Base-by-base conservation (phyloP, 73 alveolate genomes). In the Tetrahymena elliotti region DNA sequence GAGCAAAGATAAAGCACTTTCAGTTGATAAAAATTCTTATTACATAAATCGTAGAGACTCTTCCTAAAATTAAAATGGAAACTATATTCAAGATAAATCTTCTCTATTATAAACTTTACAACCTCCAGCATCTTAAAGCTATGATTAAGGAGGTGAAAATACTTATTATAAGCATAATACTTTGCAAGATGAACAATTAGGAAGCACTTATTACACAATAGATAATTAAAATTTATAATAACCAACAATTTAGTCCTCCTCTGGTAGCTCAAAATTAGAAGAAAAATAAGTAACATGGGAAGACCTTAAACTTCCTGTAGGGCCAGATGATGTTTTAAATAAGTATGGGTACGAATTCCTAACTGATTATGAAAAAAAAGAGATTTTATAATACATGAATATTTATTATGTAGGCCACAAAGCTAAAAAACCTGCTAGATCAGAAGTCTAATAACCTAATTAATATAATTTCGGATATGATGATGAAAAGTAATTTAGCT, bases 391-490 rank as follows among this genome's bases (percentile, higher is more conserved):
- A n/a, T 94, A 68, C 34, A 94, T 84, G 84, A 94, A 92, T 84
- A 92, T 94, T 92, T 94, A 88, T 88, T 88, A 93, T 47, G 93
- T 94, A 88, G 96, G 96, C 8, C 82, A 84, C 34, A 92, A 88
- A 52, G 95, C 96, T 35, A 94, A 94, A 52, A 94, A 94, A 68
- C 88, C 88, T 3, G 38, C 88, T 18, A 68, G 36, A 68, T 27
- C 88, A 94, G 94, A 27, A 33, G 38, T 40, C 47, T 38, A 92
- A 35, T 47, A 9, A 37, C 38, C 53, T 83, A 82, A 84, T 88
- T 36, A 88, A 41, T 94, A 24, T 37, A 94, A 94, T 47, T 94
- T 84, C 35, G 96, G 96, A 18, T 94, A 47, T 88, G 96, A 94
- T 93, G 93, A 94, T 94, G 93, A 83, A 20, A 68, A 94, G 88